These are phyloP conservation scores for Hyaloperonospora arabidopsidis DNA, from an alignment of 352 stramenopile genomes.

Conservation along the genomic window DNA sequence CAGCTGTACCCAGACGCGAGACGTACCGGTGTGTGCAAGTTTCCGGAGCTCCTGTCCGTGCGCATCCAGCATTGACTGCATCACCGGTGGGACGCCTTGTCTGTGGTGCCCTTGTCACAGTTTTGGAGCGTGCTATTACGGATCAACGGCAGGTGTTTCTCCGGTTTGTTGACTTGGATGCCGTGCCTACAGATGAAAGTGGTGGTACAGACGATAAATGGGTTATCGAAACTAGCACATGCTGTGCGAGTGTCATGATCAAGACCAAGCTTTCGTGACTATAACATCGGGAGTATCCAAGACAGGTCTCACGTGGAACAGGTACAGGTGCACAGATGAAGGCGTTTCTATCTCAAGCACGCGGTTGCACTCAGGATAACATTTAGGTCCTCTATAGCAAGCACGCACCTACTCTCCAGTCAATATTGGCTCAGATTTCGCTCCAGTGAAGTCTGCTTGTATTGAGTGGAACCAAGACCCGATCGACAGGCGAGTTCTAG, in stretches of 20 bases:
- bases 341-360: too few relatives aligned
- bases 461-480: too few relatives aligned
- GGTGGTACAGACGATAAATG: conserved; percentile 21
- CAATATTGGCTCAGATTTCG: too few relatives aligned
- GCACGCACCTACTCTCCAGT: too few relatives aligned
- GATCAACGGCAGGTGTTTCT: conserved; percentile 64
- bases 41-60: conserved; percentile 46
- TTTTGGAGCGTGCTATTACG: conserved; percentile 50
- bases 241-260: conserved; percentile 70
- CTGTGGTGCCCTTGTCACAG: conserved; percentile 44
- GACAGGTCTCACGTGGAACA: too few relatives aligned
- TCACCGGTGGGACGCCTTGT: conserved; percentile 48
- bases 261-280: conserved; percentile 17
- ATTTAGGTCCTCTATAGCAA: too few relatives aligned
- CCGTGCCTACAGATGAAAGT: neutral
- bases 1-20: conserved; percentile 5
- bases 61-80: conserved; percentile 48
- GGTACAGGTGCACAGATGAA: too few relatives aligned
- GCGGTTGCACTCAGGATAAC: too few relatives aligned
- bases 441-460: too few relatives aligned
- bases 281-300: too few relatives aligned
- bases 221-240: conserved; percentile 75
- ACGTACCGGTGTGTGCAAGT: conserved; percentile 68
- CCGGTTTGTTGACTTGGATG: conserved; percentile 17
- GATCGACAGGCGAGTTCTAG: too few relatives aligned